These are phyloP conservation scores for Graphilbum fragrans DNA, from an alignment of 2,329 filamentous ascomycete species.

Conservation along the genomic window DNA sequence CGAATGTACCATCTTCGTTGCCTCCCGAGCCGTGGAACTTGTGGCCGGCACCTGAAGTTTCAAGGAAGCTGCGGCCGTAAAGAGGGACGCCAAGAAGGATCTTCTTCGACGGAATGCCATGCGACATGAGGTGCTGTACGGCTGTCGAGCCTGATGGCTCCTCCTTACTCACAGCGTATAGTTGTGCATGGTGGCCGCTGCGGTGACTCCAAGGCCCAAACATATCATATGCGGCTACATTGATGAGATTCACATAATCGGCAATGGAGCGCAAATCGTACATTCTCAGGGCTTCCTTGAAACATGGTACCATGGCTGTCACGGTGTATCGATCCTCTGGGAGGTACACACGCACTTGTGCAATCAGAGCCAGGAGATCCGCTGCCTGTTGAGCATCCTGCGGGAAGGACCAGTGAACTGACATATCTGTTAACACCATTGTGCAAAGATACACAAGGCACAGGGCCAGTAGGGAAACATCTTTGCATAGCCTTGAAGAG, in stretches of 20 bases:
- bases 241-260: slow-evolving; percentile 60
- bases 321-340: slow-evolving; percentile 57
- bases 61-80: slow-evolving; percentile 64
- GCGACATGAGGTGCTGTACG: slow-evolving; percentile 51
- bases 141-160: slow-evolving; percentile 55
- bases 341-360: slow-evolving; percentile 53
- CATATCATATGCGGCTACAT: slow-evolving; percentile 74
- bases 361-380: slow-evolving; percentile 59
- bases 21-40: slow-evolving; percentile 40
- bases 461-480: too few species aligned
- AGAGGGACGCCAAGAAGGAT: slow-evolving; percentile 65
- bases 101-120: slow-evolving; percentile 57
- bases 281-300: slow-evolving; percentile 51
- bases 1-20: slow-evolving; percentile 55
- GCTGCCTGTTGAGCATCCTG: slow-evolving; percentile 51
- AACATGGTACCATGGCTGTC: slow-evolving; percentile 60
- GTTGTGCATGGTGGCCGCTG: slow-evolving; percentile 64
- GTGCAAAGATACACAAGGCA: too few species aligned
- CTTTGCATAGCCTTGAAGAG: too few species aligned
- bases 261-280: slow-evolving; percentile 54
- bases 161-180: slow-evolving; percentile 49
- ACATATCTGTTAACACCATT: slow-evolving; percentile 6
- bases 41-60: slow-evolving; percentile 52
- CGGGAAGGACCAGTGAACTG: slow-evolving; percentile 76
- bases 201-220: slow-evolving; percentile 56